A percentile compares a stretch with the other conserved stretches of the same genome.
Conservation (phyloP, 2,329 filamentous ascomycete species). For the Penicillium corylophilum region DNA sequence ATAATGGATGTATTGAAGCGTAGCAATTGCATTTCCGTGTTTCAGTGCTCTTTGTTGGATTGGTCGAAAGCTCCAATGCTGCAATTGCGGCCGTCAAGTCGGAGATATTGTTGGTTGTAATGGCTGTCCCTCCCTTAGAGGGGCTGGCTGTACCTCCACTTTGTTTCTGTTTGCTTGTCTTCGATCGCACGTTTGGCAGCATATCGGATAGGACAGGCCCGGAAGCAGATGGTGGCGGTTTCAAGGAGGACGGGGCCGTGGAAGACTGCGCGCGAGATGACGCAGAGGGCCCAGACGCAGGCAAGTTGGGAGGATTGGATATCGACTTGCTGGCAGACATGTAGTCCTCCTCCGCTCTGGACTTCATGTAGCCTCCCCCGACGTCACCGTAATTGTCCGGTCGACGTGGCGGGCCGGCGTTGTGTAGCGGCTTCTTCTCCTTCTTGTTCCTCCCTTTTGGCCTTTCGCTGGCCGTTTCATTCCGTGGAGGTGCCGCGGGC, state of each 20-base stretch:
- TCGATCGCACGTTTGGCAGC: slow-evolving; percentile 58
- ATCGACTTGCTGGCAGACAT: slow-evolving; percentile 53
- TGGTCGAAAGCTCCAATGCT: slow-evolving; percentile 85
- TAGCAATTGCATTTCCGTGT: slow-evolving; percentile 82
- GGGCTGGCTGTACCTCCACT: slow-evolving; percentile 73
- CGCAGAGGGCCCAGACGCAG: slow-evolving; percentile 42
- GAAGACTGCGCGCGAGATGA: slow-evolving; percentile 48
- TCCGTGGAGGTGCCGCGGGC: slow-evolving; percentile 11
- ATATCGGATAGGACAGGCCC: slow-evolving; percentile 81
- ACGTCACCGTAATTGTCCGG: slow-evolving; percentile 64
- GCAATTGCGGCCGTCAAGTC: slow-evolving; percentile 77
- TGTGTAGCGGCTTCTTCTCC: slow-evolving; percentile 62
- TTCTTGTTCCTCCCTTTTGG: slow-evolving; percentile 50
- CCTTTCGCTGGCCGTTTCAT: slow-evolving; percentile 8
- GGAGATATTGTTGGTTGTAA: slow-evolving; percentile 50
- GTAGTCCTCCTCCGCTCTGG: slow-evolving; percentile 68
- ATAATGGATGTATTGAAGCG: slow-evolving; percentile 79
- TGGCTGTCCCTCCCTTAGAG: slow-evolving; percentile 47
- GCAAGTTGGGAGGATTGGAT: slow-evolving; percentile 41
- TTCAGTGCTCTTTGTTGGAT: slow-evolving; percentile 66
- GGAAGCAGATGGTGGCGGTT: slow-evolving; percentile 65
- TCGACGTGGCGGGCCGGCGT: slow-evolving; percentile 59
- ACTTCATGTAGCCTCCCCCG: slow-evolving; percentile 74
- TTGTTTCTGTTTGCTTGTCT: slow-evolving; percentile 65
- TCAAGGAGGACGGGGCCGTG: slow-evolving; percentile 23